A percentile compares a stretch with the other conserved stretches of the same genome.
phyloP scores from a whole-genome alignment of 1,284 basidiomycete species.

The Ceraceosorus bombacis region DNA sequence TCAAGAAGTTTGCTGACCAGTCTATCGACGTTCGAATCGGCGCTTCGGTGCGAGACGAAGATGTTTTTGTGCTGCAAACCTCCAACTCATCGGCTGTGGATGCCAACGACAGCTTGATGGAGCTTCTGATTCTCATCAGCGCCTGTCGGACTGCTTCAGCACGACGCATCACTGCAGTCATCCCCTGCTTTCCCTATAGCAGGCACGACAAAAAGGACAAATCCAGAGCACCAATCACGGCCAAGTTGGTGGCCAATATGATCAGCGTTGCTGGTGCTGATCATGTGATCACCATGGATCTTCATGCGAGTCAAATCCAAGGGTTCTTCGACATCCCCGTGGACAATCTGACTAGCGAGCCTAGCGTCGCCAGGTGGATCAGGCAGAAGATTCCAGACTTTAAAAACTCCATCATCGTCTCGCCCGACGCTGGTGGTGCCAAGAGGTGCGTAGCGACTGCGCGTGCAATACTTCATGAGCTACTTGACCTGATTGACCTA shows the following conservation, averaged over 20 bases:
- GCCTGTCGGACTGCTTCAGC: slow-evolving; percentile 97
- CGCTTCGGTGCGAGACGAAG: slow-evolving; percentile 88
- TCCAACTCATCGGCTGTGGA: slow-evolving; percentile 42
- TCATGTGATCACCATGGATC: slow-evolving; percentile 97
- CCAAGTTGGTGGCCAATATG: slow-evolving; percentile 97
- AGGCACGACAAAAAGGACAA: slow-evolving; percentile 98
- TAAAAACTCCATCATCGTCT: slow-evolving; percentile 85
- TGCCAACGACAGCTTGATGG: slow-evolving; percentile 46
- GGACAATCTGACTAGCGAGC: slow-evolving; percentile 61
- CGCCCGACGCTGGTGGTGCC: slow-evolving; percentile 93
- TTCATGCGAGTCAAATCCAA: slow-evolving; percentile 97
- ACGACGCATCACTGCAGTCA: slow-evolving; percentile 91
- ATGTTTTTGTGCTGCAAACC: slow-evolving; percentile 47
- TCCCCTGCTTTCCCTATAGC: slow-evolving; percentile 94
- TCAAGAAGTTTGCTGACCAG: slow-evolving; percentile 85
- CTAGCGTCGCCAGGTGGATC: slow-evolving; percentile 55
- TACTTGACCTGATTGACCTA: too few species aligned
- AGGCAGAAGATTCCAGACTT: slow-evolving; percentile 78
- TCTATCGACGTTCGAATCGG: slow-evolving; percentile 62
- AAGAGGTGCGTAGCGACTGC: slow-evolving; percentile 61
- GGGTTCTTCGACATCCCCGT: slow-evolving; percentile 99
- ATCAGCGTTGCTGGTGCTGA: slow-evolving; percentile 91
- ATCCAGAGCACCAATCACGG: slow-evolving; percentile 90
- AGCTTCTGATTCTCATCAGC: slow-evolving; percentile 78
- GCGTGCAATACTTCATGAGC: not conserved